Base-by-base conservation (phyloP, 2,329 filamentous ascomycete species). In the Gaeumannomyces tritici region DNA sequence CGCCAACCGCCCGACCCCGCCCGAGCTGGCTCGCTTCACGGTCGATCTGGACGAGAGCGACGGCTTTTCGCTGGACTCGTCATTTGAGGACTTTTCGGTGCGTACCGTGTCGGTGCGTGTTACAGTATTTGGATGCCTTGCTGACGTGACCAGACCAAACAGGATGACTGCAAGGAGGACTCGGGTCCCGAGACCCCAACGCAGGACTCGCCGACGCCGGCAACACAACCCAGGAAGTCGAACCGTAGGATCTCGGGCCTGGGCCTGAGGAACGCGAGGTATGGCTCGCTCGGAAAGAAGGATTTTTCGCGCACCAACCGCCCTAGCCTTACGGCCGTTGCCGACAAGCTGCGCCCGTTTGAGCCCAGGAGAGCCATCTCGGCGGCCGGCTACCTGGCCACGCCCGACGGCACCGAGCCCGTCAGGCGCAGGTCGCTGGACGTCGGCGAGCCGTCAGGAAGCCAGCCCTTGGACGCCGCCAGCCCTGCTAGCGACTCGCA, bases 1-100 rank as follows among this genome's bases (percentile, higher is more conserved):
- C 33, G 93, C 93, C 51, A 83, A 84, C 65, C 87, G 90, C 60
- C 89, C 91, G 1, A 96, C 93, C 1, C 95, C 95, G 2, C 83
- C 86, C 21, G 87, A 89, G 61, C 79, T 99, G 64, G 85, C 86
- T 65, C 87, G 86, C 63, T 89, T 98, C 71, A 87, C 84, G 55
- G 93, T 96, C 68, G 85, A 88, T 42, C 66, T 83, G 61, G 77
- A 89, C 47, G 83, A 84, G 59, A 83, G 85, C 57, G 78, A 85
- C 27, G 69, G 73, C 5, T 42, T 56, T 12, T 18, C 29, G 29
- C 4, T 68, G 62, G 66, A 61, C n/a, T 69, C 68, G 59, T 66
- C 66, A 3, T 69, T 68, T 28, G 67, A 70, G 12, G 67, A 68
- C 15, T 54, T 51, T 51, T 21, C 35, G 42, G 59, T 60, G 18